Conservation (phyloP, 2,329 filamentous ascomycete species). For the Phyllosticta capitalensis region DNA sequence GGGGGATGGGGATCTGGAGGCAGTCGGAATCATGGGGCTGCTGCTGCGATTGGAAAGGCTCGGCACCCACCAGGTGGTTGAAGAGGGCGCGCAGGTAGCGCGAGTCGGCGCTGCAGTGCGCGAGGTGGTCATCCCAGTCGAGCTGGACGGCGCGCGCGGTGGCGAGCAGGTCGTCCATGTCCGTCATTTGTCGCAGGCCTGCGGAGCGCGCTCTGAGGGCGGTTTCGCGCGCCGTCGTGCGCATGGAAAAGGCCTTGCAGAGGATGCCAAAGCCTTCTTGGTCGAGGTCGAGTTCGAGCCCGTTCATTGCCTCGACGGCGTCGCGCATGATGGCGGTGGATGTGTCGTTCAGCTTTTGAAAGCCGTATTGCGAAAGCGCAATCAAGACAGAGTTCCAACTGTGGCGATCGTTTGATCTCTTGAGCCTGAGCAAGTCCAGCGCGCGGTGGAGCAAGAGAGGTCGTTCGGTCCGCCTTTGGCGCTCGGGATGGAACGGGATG, state of each 20-base stretch:
- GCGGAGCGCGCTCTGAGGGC: neutral
- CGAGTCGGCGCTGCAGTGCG: neutral
- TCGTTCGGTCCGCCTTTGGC: neutral
- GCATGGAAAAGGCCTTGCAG: neutral
- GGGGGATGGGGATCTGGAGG: constrained; percentile 37
- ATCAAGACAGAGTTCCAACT: constrained; percentile 19
- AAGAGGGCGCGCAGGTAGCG: constrained; percentile 7
- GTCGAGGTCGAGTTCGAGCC: constrained; percentile 1
- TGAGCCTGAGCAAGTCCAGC: constrained; percentile 17
- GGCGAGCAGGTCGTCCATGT: neutral
- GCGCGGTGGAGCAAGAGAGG: constrained; percentile 14
- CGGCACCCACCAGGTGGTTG: neutral
- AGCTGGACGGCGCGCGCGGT: neutral
- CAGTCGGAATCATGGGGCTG: constrained; percentile 19
- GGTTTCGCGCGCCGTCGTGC: neutral
- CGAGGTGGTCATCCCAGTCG: neutral
- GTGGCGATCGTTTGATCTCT: constrained; percentile 11
- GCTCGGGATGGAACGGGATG: constrained; percentile 15
- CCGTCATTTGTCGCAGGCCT: neutral
- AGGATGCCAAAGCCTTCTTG: constrained; percentile 1
- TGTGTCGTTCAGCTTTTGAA: neutral
- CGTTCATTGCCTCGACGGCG: neutral
- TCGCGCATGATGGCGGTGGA: neutral
- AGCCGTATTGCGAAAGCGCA: constrained; percentile 9
- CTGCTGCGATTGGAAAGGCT: constrained; percentile 22